Conservation (phyloP, 768 basidiomycete genomes). For the Pseudohyphozyma bogoriensis region DNA sequence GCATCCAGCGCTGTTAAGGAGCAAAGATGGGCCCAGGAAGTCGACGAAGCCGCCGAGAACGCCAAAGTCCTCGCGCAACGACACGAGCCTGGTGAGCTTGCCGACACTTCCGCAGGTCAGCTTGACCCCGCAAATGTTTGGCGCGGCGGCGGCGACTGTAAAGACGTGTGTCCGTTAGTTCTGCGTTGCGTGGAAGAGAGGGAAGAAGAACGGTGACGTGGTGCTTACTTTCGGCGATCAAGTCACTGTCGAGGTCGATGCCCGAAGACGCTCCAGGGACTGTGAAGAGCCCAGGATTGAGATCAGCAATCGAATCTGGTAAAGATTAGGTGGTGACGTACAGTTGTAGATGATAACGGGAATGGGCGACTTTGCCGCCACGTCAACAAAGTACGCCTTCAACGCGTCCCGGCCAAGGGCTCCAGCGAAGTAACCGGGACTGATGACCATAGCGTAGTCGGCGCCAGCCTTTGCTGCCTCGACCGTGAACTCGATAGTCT, state of each 20-base stretch:
- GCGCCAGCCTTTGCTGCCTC: slow-evolving; percentile 78
- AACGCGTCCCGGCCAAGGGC: slow-evolving; percentile 41
- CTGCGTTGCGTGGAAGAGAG: slow-evolving; percentile 55
- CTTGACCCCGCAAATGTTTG: slow-evolving; percentile 74
- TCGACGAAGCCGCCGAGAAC: slow-evolving; percentile 70
- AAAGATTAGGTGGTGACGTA: slow-evolving; percentile 47
- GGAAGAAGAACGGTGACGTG: slow-evolving; percentile 71
- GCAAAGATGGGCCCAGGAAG: slow-evolving; percentile 51
- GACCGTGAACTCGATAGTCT: slow-evolving; percentile 58
- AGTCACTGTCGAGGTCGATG: slow-evolving; percentile 73
- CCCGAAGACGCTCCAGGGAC: slow-evolving; percentile 42
- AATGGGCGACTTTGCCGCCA: slow-evolving; percentile 43
- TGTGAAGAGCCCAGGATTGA: neutral
- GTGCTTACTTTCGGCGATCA: slow-evolving; percentile 39
- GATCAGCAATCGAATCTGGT: neutral
- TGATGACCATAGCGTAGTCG: slow-evolving; percentile 74
- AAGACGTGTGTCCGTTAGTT: neutral
- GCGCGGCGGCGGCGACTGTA: neutral
- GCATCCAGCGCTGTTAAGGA: slow-evolving; percentile 54
- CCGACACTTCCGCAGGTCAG: slow-evolving; percentile 77
- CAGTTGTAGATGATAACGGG: slow-evolving; percentile 78
- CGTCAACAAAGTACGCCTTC: slow-evolving; percentile 42
- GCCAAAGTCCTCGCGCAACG: slow-evolving; percentile 30
- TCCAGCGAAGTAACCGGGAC: slow-evolving; percentile 52
- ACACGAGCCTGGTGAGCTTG: slow-evolving; percentile 43